Conservation (phyloP, 106 monocot species). For the Acorus gramineus region DNA sequence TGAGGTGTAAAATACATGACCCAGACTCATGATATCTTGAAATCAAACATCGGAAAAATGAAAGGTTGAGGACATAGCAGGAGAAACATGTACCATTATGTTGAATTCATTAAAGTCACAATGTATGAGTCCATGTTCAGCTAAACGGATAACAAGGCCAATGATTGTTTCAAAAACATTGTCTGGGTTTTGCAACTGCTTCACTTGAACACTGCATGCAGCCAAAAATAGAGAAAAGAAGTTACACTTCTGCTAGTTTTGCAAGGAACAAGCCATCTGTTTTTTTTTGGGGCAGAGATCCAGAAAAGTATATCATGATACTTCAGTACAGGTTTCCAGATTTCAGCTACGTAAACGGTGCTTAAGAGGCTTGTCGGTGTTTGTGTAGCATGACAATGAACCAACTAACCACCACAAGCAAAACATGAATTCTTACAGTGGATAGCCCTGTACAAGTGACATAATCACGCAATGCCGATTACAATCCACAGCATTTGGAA, state of each 20-base stretch:
- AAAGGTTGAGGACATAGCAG: neutral
- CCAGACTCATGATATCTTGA: too few relatives aligned
- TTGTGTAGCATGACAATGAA: too few relatives aligned
- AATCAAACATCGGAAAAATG: neutral
- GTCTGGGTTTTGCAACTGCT: constrained; percentile 69
- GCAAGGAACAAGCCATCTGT: too few relatives aligned
- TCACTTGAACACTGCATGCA: constrained; percentile 64
- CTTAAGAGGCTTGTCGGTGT: too few relatives aligned
- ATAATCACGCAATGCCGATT: constrained; percentile 94
- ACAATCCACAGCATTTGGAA: constrained; percentile 87
- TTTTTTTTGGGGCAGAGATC: too few relatives aligned
- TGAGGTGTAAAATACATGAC: too few relatives aligned
- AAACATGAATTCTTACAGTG: constrained; percentile 48
- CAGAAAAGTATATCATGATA: too few relatives aligned
- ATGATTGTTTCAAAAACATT: constrained; percentile 74
- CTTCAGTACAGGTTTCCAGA: too few relatives aligned
- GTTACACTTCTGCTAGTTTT: neutral
- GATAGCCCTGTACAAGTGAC: constrained; percentile 93
- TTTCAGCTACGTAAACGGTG: too few relatives aligned
- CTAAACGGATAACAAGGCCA: constrained; percentile 68
- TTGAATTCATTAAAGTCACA: constrained; percentile 98
- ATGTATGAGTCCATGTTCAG: constrained; percentile 95
- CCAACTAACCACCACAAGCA: too few relatives aligned
- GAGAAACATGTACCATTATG: constrained; percentile 54
- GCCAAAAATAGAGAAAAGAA: constrained; percentile 2